A percentile compares a stretch with the other conserved stretches of the same genome.
Evolutionary conservation across 768 basidiomycete species (phyloP).

Genomic region (Suillus ampliporus): DNA sequence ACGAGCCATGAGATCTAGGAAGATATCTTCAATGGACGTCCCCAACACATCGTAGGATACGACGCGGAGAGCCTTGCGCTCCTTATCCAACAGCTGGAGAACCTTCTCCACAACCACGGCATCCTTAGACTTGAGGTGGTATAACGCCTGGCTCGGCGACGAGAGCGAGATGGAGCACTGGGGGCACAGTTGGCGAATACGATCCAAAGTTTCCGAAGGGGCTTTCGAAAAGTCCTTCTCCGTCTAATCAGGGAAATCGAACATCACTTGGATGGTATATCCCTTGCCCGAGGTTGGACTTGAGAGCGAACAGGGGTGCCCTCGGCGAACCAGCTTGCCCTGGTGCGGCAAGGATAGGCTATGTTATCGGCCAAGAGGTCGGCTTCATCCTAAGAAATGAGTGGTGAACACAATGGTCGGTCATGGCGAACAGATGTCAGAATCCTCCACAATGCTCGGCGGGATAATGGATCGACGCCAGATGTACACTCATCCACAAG

Average conservation of each 20-base stretch:
- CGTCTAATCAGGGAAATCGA: conserved; percentile 41
- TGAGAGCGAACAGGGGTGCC: conserved; percentile 79
- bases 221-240: conserved; percentile 24
- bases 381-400: conserved; percentile 82
- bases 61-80: conserved; percentile 45
- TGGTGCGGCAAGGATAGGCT: conserved; percentile 74
- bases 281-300: conserved; percentile 74
- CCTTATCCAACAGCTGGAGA: conserved; percentile 57
- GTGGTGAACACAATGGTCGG: conserved; percentile 80
- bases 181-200: conserved; percentile 52
- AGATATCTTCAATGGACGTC: conserved; percentile 83
- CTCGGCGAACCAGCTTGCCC: conserved; percentile 75
- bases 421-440: conserved; percentile 69
- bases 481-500: conserved; percentile 78
- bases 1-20: conserved; percentile 70
- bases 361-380: conserved; percentile 80
- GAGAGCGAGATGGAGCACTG: conserved; percentile 46
- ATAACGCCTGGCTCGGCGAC: conserved; percentile 51
- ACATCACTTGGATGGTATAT: conserved; percentile 65
- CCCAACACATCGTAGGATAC: conserved; percentile 69
- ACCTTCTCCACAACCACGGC: conserved; percentile 56
- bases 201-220: conserved; percentile 42
- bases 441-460: conserved; percentile 78
- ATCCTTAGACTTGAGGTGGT: conserved; percentile 69
- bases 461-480: conserved; percentile 81